Percentiles rank a stretch among this genome's conserved stretches.
phyloP scores from a whole-genome alignment of 495 filamentous ascomycete genomes.

The Podospora pseudocomata region DNA sequence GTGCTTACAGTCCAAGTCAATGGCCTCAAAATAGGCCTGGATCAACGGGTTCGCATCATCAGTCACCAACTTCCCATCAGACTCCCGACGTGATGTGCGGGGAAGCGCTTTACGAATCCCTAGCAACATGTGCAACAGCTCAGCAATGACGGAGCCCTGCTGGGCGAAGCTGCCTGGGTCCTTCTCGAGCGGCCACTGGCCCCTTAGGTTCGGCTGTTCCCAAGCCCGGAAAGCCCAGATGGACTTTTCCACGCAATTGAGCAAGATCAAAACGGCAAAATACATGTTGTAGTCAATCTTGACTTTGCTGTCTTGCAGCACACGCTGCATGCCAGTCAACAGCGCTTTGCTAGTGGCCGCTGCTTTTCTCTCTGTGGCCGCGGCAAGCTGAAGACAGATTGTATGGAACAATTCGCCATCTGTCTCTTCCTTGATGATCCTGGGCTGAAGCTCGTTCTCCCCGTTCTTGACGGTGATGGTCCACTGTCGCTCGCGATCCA shows the following conservation, averaged over 20 bases:
- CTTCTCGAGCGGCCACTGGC: slow-evolving; percentile 69
- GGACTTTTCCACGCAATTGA: slow-evolving; percentile 80
- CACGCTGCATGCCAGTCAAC: slow-evolving; percentile 70
- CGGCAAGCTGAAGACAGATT: slow-evolving; percentile 66
- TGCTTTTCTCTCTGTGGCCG: slow-evolving; percentile 70
- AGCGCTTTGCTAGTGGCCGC: slow-evolving; percentile 60
- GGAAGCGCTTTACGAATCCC: slow-evolving; percentile 68
- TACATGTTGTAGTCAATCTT: slow-evolving; percentile 70
- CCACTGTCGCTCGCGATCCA: slow-evolving; percentile 67
- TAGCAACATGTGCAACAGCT: slow-evolving; percentile 70
- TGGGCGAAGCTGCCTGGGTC: slow-evolving; percentile 60
- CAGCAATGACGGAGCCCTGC: slow-evolving; percentile 69
- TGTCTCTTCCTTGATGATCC: slow-evolving; percentile 39
- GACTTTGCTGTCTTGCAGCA: slow-evolving; percentile 68
- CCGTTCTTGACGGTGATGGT: slow-evolving; percentile 47
- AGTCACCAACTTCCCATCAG: slow-evolving; percentile 53
- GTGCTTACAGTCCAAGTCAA: slow-evolving; percentile 58
- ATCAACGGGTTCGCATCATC: slow-evolving; percentile 53
- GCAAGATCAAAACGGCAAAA: slow-evolving; percentile 65
- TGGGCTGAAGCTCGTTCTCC: slow-evolving; percentile 27
- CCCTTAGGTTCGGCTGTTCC: slow-evolving; percentile 56
- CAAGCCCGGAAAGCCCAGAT: slow-evolving; percentile 75
- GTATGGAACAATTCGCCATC: slow-evolving; percentile 46
- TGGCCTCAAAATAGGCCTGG: slow-evolving; percentile 57
- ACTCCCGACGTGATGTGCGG: slow-evolving; percentile 49